phyloP scores from a whole-genome alignment of 805 yeast species.

The Candida pseudofarinosa region DNA sequence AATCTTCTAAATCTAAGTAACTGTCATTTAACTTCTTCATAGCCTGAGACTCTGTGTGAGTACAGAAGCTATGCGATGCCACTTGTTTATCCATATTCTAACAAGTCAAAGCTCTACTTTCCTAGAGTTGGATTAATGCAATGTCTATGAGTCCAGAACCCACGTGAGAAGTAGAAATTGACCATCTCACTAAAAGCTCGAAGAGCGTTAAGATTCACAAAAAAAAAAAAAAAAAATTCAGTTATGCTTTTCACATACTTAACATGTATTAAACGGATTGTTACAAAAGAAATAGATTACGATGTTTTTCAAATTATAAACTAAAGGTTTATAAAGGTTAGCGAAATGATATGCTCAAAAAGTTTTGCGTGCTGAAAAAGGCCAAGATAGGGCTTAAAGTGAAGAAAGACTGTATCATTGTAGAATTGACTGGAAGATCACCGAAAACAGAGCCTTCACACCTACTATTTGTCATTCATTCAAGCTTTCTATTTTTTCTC shows the following conservation, averaged over 20 bases:
- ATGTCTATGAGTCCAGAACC: no score
- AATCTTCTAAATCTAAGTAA: conserved; percentile 10
- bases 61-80: conserved; percentile 3
- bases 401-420: no score
- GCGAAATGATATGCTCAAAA: neutral
- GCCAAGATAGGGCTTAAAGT: no score
- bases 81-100: neutral
- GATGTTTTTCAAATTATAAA: neutral
- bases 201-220: no score
- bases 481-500: conserved; percentile 24
- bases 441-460: no score
- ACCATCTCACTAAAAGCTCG: no score
- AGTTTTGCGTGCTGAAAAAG: no score
- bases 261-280: neutral
- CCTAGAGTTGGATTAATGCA: no score
- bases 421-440: no score
- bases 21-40: conserved; percentile 29
- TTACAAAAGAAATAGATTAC: neutral
- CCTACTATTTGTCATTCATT: no score
- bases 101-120: no score
- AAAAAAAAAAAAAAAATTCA: no score
- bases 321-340: neutral
- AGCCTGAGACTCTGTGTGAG: neutral
- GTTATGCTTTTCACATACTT: neutral
- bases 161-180: neutral